Percentiles rank a stretch among this genome's conserved stretches.
phyloP scores from a whole-genome alignment of 2,329 filamentous ascomycete species.

The Aspergillus ochraceus region DNA sequence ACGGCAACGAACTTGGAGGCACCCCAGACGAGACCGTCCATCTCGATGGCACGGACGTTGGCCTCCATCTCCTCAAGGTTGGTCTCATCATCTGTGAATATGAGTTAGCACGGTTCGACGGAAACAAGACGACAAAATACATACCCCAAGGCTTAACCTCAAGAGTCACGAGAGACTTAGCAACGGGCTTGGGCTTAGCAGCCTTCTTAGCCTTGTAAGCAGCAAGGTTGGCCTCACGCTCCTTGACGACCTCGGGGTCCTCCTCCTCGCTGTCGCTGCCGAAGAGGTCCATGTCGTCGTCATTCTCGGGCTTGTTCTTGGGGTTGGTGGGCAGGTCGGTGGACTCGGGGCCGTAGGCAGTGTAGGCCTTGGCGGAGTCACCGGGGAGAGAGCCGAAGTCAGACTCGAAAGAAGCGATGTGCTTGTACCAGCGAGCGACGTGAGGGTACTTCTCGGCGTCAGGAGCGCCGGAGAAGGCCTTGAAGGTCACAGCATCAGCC shows the following conservation, averaged over 20 bases:
- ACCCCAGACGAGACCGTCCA: constrained; percentile 97
- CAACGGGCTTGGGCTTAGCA: constrained; percentile 82
- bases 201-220: constrained; percentile 98
- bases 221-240: constrained; percentile 85
- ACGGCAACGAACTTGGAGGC: constrained; percentile 83
- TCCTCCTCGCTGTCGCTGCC: constrained; percentile 92
- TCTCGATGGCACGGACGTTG: constrained; percentile 77
- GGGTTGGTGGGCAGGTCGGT: constrained; percentile 78
- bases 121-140: constrained; percentile 36
- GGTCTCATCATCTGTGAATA: constrained; percentile 76
- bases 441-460: constrained; percentile 85
- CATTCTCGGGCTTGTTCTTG: constrained; percentile 75
- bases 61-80: constrained; percentile 80
- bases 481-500: constrained; percentile 95
- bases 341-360: constrained; percentile 85
- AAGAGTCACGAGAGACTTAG: constrained; percentile 94
- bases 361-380: constrained; percentile 85
- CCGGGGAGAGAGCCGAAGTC: constrained; percentile 90
- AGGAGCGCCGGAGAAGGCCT: constrained; percentile 76
- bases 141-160: constrained; percentile 99
- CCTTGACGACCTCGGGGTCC: constrained; percentile 77
- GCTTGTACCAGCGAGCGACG: constrained; percentile 98
- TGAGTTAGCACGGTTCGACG: constrained; percentile 18
- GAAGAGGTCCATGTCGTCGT: constrained; percentile 90
- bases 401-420: constrained; percentile 88